Evolutionary conservation across 2,329 filamentous ascomycete species (phyloP).

Genomic region (Nectriaceae sp.): DNA sequence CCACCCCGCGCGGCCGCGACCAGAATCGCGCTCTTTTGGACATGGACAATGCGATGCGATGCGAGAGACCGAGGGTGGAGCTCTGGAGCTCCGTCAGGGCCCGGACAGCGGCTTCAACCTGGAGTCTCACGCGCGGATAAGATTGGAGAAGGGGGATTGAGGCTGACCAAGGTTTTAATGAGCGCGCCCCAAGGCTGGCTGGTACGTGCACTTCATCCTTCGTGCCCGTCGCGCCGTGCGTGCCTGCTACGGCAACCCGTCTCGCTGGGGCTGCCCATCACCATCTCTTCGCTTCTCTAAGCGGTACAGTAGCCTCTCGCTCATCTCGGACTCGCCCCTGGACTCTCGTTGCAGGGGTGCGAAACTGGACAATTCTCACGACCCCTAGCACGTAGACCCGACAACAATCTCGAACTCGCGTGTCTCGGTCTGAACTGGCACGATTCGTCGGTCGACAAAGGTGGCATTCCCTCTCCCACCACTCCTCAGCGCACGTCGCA

Average conservation of each 20-base stretch:
- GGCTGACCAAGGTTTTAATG: not conserved
- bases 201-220: not conserved
- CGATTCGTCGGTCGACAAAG: conserved; percentile 9
- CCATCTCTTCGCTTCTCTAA: too few relatives aligned
- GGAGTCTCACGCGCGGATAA: not conserved
- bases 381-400: not conserved
- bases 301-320: too few relatives aligned
- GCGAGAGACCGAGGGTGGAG: not conserved
- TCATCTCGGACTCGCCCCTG: conserved; percentile 1
- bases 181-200: not conserved
- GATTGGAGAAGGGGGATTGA: not conserved
- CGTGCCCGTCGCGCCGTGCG: not conserved
- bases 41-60: not conserved
- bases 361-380: conserved; percentile 16
- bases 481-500: not conserved
- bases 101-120: not conserved
- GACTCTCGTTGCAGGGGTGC: conserved; percentile 22
- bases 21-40: not conserved
- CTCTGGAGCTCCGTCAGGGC: not conserved
- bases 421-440: not conserved
- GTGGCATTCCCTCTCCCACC: conserved; percentile 8
- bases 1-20: not conserved
- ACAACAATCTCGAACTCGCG: conserved; percentile 1
- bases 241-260: not conserved
- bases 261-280: not conserved